Conservation (phyloP, 1,284 basidiomycete genomes). For the Phenoliferia sp. region DNA sequence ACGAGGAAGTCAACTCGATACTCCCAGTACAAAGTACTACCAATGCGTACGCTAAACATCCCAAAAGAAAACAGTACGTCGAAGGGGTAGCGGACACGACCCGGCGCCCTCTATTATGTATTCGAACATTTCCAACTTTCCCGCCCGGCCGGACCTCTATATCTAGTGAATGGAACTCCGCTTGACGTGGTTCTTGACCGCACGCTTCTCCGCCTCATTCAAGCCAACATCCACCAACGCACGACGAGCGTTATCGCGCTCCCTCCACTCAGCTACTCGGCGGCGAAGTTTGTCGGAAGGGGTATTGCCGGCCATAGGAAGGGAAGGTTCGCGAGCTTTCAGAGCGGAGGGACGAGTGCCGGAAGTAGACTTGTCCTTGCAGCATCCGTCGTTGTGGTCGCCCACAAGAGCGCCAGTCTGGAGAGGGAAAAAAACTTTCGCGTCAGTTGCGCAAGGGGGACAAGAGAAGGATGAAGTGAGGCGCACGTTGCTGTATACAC, state of each 20-base stretch:
- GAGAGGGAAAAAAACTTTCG: background rate
- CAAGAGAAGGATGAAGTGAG: background rate
- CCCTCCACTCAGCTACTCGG: background rate
- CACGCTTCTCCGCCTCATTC: too few species aligned
- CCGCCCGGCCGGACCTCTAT: too few species aligned
- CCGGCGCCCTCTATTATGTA: too few species aligned
- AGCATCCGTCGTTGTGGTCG: background rate
- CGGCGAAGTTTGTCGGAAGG: background rate
- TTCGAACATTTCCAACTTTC: too few species aligned
- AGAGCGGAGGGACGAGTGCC: background rate
- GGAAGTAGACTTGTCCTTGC: background rate
- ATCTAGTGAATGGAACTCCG: background rate
- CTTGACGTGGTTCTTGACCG: background rate
- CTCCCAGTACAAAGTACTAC: too few species aligned
- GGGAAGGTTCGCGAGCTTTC: background rate
- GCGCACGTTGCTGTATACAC: background rate
- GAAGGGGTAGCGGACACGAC: too few species aligned
- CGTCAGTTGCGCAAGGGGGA: background rate
- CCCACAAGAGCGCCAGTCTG: background rate
- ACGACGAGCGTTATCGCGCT: background rate
- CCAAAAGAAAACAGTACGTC: too few species aligned
- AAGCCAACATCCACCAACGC: too few species aligned
- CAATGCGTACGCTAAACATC: too few species aligned
- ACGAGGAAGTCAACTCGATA: background rate
- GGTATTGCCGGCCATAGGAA: too few species aligned